Evolutionary conservation across 768 basidiomycete genomes (phyloP), one percentile per base, ranked within the genome.

Genomic region (Inosperma sp.): DNA sequence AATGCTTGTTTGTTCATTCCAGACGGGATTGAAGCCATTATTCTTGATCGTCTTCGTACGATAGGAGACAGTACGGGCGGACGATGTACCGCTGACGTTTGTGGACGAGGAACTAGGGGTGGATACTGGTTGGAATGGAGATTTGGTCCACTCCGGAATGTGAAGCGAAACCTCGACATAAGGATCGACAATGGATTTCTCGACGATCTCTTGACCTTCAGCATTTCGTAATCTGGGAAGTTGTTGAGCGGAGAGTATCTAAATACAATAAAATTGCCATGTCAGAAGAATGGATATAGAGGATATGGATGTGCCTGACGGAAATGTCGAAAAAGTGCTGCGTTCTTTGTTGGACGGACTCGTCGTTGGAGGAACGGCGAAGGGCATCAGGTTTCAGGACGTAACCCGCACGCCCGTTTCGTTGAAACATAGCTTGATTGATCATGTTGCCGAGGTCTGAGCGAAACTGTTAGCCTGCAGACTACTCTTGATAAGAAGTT

Each of bases 381-480:
- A 97, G 74, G 2, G 86, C 81, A 3, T 75, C 74, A 2, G 95
- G 95, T 64, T 97, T 96, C 33, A 96, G 78, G 2, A 99, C 83
- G 60, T 91, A 96, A 0, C 95, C 95, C 2, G 80, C 76, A 5
- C 87, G 79, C n/a, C 87, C 88, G 57, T 95, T 94, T 3, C 88
- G 77, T 56, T 86, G 84, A 67, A 99, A 99, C 91, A 98, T 93
- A 5, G 94, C 91, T 53, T 88, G 83, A 61, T 96, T 99, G 65
- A 97, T 90, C 73, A 86, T 83, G 62, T 86, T 88, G 2, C 92
- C 93, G 44, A 92, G 68, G 67, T 97, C 93, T 93, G 64, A 2
- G 29, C 14, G 12, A 17, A 47, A 33, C 19, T 13, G 2, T 36
- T 16, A 31, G 44, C 9, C 29, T 16, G 14, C 48, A 44, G 4